Base-by-base conservation (phyloP, 805 yeast genomes). In the Metschnikowia santaceciliae region DNA sequence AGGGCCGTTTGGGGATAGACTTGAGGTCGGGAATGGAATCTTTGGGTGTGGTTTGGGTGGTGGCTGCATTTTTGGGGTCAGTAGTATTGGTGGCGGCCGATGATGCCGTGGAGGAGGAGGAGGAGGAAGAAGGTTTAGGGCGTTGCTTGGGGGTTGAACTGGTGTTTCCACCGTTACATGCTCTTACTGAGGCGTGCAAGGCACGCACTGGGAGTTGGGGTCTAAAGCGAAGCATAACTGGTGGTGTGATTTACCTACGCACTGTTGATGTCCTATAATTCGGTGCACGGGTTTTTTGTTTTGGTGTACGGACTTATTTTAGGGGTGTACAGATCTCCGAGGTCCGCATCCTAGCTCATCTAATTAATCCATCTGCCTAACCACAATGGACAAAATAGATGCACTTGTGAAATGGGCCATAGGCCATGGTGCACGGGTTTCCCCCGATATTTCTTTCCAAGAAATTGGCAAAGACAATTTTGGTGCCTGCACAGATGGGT, bases 1-100 rank as follows among this genome's bases (percentile, higher is more conserved):
- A 71, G 13, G 95, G 96, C 61, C 88, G 82, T 53, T 67, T 71
- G 32, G 58, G 42, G 47, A 51, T 23, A 43, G 46, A 13, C 47
- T 44, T 34, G 13, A n/a, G 19, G 14, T 42, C 34, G 26, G 40
- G 41, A n/a, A n/a, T 14, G 33, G 35, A 3, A 23, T 32, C 15
- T 33, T 17, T 14, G 19, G 40, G 20, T 13, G 34, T n/a, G 10
- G 36, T 15, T 41, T 42, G 14, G 23, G 38, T 46, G 20, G 42
- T 37, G 32, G n/a, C 45, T 45, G 17, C 22, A 11, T 20, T 8
- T 19, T 36, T 36, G 39, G 39, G n/a, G 3, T 19, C 23, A 4
- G 6, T 17, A 14, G 39, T 3, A 26, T 10, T 26, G 30, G 30
- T 10, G 30, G 30, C 11, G n/a, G 23, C 23, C 15, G 30, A 26